These are phyloP conservation scores for Peterozyma toletana DNA, from an alignment of 805 yeast genomes.

Conservation along the genomic window DNA sequence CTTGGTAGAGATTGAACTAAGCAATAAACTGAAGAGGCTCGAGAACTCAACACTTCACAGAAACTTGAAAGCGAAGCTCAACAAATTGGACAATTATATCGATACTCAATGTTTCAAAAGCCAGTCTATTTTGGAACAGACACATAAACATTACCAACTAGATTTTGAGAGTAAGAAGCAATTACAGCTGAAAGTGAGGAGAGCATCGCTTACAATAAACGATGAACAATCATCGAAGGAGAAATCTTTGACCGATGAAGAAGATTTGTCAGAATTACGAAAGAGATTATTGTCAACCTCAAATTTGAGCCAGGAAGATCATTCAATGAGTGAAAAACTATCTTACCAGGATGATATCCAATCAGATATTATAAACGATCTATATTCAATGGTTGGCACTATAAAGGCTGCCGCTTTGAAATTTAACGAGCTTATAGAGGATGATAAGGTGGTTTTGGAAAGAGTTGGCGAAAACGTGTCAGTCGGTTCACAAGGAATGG, in stretches of 20 bases:
- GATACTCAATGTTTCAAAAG: no score
- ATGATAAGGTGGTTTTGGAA: constrained; percentile 1
- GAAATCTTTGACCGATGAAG: not conserved
- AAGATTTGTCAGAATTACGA: constrained; percentile 7
- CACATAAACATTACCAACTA: no score
- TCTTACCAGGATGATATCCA: constrained; percentile 5
- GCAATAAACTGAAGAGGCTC: no score
- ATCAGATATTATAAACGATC: constrained; percentile 5
- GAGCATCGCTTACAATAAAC: no score
- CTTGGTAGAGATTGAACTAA: not conserved
- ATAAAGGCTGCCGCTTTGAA: not conserved
- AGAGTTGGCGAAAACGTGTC: constrained; percentile 2
- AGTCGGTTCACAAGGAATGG: not conserved
- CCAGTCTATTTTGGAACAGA: no score
- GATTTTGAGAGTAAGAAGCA: no score
- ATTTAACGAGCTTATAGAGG: constrained; percentile 1
- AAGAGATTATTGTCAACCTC: constrained; percentile 4
- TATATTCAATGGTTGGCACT: not conserved
- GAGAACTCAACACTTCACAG: no score
- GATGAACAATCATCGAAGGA: not conserved
- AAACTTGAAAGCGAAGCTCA: no score
- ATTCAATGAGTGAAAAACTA: not conserved
- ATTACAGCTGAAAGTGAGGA: no score
- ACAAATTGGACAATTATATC: no score
- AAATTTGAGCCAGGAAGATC: not conserved